These are phyloP conservation scores for Rachicladosporium sp. DNA, from an alignment of 2,329 filamentous ascomycete species.

Conservation along the genomic window DNA sequence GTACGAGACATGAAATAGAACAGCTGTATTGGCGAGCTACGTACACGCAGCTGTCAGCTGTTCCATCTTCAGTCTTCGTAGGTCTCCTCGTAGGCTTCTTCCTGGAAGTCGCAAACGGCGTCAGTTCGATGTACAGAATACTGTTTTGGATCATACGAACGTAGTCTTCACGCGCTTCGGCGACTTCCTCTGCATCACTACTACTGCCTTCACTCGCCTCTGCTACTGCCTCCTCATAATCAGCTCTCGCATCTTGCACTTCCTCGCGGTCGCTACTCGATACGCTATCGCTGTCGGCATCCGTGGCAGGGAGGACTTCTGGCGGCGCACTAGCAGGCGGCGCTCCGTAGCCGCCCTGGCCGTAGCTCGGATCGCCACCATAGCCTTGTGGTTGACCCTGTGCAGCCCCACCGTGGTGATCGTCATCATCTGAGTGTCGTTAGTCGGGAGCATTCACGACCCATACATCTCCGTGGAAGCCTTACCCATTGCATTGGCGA, in stretches of 20 bases:
- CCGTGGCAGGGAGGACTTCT: constrained; percentile 5
- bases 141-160: too few relatives aligned
- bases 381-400: too few relatives aligned
- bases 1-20: too few relatives aligned
- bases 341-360: constrained; percentile 9
- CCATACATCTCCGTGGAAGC: constrained; percentile 8
- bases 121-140: too few relatives aligned
- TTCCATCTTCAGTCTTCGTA: background rate
- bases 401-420: constrained; percentile 20
- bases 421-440: constrained; percentile 19
- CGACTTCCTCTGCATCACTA: constrained; percentile 40
- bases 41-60: too few relatives aligned
- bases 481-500: constrained; percentile 45
- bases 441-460: background rate
- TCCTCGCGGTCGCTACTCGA: constrained; percentile 20
- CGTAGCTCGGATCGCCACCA: constrained; percentile 4
- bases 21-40: too few relatives aligned
- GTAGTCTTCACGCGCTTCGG: constrained; percentile 38
- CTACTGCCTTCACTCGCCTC: constrained; percentile 29
- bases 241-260: constrained; percentile 31
- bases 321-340: constrained; percentile 9
- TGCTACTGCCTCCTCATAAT: constrained; percentile 30
- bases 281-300: constrained; percentile 9
- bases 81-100: background rate
- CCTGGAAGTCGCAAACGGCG: background rate